Percentiles rank a stretch among this genome's conserved stretches.
Evolutionary conservation across 2,329 filamentous ascomycete species (phyloP).

Genomic region (Apiospora pterosperma): DNA sequence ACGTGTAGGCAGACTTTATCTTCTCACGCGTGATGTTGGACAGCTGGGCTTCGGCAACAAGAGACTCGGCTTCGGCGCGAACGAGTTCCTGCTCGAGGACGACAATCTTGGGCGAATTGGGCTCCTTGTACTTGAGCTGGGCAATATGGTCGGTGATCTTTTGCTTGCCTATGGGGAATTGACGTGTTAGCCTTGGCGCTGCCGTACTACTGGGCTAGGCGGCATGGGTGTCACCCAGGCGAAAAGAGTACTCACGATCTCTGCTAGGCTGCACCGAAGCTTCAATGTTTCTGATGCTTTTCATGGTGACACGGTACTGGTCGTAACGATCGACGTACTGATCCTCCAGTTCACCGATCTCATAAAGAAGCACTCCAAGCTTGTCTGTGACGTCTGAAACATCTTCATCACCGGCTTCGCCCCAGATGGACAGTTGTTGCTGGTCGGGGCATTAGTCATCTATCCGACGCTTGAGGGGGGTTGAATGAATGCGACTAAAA

Average conservation of each 20-base stretch:
- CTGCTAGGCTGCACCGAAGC: slow-evolving; percentile 96
- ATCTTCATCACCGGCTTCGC: slow-evolving; percentile 91
- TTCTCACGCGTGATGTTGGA: slow-evolving; percentile 99
- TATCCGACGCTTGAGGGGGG: neutral
- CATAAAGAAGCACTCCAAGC: slow-evolving; percentile 94
- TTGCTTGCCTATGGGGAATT: slow-evolving; percentile 70
- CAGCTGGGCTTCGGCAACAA: slow-evolving; percentile 95
- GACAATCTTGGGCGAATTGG: slow-evolving; percentile 95
- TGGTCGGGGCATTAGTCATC: slow-evolving; percentile 31
- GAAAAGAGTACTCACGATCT: slow-evolving; percentile 65
- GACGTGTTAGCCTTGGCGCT: slow-evolving; percentile 13
- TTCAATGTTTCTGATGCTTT: slow-evolving; percentile 99
- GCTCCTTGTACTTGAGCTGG: slow-evolving; percentile 99
- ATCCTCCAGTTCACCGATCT: slow-evolving; percentile 97
- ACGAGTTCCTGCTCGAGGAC: slow-evolving; percentile 98
- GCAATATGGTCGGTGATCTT: slow-evolving; percentile 99
- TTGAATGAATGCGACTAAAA: slow-evolving; percentile 17
- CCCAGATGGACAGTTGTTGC: slow-evolving; percentile 99
- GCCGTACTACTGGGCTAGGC: neutral
- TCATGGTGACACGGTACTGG: slow-evolving; percentile 98
- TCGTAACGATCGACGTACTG: slow-evolving; percentile 99
- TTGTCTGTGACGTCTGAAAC: slow-evolving; percentile 99
- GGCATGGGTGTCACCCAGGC: neutral
- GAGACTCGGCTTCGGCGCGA: slow-evolving; percentile 96
- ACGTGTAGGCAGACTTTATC: slow-evolving; percentile 96